Evolutionary conservation across 352 stramenopile genomes (phyloP).

Genomic region (Phytophthora niederhauseri): DNA sequence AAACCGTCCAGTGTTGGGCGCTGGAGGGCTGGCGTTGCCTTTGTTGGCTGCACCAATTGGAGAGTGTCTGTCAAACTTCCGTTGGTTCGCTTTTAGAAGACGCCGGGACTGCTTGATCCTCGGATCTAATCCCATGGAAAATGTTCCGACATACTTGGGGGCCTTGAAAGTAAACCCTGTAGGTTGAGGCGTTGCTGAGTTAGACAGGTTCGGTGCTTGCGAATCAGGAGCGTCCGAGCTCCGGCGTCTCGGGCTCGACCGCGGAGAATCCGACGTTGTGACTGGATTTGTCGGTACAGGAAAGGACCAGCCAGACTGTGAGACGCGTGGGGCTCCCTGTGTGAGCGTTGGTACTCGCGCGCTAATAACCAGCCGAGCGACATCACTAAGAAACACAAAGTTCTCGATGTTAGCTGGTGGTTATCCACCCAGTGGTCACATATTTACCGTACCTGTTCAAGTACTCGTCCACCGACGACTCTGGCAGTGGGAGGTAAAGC

Average conservation of each 20-base stretch:
- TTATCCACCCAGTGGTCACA: neutral
- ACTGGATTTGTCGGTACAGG: neutral
- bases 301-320: neutral
- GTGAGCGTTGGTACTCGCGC: constrained; percentile 16
- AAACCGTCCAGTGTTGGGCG: neutral
- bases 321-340: neutral
- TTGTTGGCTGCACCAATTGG: neutral
- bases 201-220: neutral
- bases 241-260: neutral
- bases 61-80: neutral
- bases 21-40: neutral
- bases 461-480: neutral
- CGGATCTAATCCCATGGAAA: neutral
- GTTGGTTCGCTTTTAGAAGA: neutral
- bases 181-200: neutral
- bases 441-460: constrained; percentile 4
- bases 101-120: neutral
- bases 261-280: neutral
- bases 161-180: neutral
- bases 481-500: constrained; percentile 15
- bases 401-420: neutral
- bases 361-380: constrained; percentile 22
- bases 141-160: no score
- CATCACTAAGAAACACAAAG: constrained; percentile 6
- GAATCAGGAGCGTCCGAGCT: neutral